phyloP scores from a whole-genome alignment of 768 basidiomycete species.

The Nevesoporus exiguus region DNA sequence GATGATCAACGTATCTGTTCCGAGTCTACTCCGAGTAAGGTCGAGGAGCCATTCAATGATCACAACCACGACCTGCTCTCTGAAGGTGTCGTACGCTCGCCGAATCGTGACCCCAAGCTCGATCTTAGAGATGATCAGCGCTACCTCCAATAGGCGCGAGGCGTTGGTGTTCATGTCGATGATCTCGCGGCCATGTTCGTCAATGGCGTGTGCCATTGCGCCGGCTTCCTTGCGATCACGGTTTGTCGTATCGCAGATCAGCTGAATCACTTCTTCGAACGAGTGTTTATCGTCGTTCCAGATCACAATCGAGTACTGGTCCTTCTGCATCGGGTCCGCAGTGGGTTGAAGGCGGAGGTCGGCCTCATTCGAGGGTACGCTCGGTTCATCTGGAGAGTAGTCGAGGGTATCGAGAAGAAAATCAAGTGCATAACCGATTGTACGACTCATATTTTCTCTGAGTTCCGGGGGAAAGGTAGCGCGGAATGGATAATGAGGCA shows the following conservation, averaged over 20 bases:
- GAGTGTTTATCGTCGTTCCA: slow-evolving; percentile 99
- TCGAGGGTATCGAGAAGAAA: slow-evolving; percentile 82
- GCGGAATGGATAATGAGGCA: slow-evolving; percentile 57
- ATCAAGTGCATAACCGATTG: slow-evolving; percentile 75
- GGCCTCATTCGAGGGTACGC: slow-evolving; percentile 61
- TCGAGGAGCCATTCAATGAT: slow-evolving; percentile 87
- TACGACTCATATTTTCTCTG: slow-evolving; percentile 68
- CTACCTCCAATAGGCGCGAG: slow-evolving; percentile 65
- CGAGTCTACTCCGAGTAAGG: slow-evolving; percentile 68
- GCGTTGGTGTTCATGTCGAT: slow-evolving; percentile 65
- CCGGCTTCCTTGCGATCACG: slow-evolving; percentile 56
- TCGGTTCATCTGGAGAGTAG: slow-evolving; percentile 74
- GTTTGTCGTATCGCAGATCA: slow-evolving; percentile 54
- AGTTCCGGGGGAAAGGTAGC: slow-evolving; percentile 59
- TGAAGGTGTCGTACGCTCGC: slow-evolving; percentile 81
- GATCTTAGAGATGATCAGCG: slow-evolving; percentile 77
- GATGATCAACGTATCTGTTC: slow-evolving; percentile 61
- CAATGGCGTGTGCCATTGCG: slow-evolving; percentile 56
- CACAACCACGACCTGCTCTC: slow-evolving; percentile 79
- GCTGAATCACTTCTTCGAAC: slow-evolving; percentile 78
- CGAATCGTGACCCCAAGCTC: slow-evolving; percentile 91
- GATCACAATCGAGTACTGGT: slow-evolving; percentile 76
- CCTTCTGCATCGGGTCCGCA: slow-evolving; percentile 74
- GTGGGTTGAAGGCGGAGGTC: slow-evolving; percentile 73
- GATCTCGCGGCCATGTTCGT: slow-evolving; percentile 78